phyloP scores from a whole-genome alignment of 2,329 filamentous ascomycete genomes.

The Mycogone perniciosa region DNA sequence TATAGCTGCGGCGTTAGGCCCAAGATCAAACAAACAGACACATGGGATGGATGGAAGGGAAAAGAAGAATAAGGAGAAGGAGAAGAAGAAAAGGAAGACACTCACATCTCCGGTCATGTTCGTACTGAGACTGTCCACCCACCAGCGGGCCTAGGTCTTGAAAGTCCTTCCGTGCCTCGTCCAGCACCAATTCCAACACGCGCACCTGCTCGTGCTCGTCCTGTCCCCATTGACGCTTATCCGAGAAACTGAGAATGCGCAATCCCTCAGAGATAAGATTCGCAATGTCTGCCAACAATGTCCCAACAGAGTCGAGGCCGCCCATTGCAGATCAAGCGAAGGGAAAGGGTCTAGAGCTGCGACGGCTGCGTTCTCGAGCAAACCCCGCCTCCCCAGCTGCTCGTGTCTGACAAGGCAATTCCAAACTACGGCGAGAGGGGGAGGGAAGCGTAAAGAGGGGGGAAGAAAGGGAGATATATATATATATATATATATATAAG shows the following conservation, averaged over 20 bases:
- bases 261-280: constrained; percentile 46
- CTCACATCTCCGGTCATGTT: constrained; percentile 50
- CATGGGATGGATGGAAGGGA: background rate
- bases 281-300: constrained; percentile 52
- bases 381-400: constrained; percentile 6
- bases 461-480: constrained; percentile 1
- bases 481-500: background rate
- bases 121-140: constrained; percentile 51
- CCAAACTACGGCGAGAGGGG: background rate
- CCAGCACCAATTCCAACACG: constrained; percentile 48
- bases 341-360: background rate
- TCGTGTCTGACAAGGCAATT: too few relatives aligned
- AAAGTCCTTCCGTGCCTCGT: constrained; percentile 55
- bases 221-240: constrained; percentile 52
- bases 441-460: background rate
- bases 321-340: constrained; percentile 22
- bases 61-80: background rate
- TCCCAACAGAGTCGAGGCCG: constrained; percentile 48
- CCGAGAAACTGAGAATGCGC: constrained; percentile 49
- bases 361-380: background rate
- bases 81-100: constrained; percentile 10
- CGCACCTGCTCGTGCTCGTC: constrained; percentile 55
- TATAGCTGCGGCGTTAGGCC: constrained; percentile 20
- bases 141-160: constrained; percentile 50
- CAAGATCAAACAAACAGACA: background rate